Percentiles rank a stretch among this genome's conserved stretches.
Conservation (phyloP, 805 yeast genomes). For the Kurtzmaniella cleridarum region DNA sequence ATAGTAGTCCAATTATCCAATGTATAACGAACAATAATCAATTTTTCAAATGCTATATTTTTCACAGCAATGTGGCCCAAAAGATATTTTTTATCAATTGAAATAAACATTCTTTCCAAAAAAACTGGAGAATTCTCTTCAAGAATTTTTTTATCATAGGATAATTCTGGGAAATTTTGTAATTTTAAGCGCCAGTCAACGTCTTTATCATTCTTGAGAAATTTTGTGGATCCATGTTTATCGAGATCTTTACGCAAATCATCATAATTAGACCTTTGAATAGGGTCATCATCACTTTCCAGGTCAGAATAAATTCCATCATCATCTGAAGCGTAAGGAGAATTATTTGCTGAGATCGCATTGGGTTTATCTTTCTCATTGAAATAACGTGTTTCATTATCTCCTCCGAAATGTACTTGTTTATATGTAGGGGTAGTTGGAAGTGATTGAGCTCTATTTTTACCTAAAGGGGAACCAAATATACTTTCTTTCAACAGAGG, state of each 20-base stretch:
- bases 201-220: not conserved
- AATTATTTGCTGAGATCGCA: slow-evolving; percentile 63
- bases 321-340: slow-evolving; percentile 36
- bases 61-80: slow-evolving; percentile 75
- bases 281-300: slow-evolving; percentile 6
- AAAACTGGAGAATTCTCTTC: slow-evolving; percentile 42
- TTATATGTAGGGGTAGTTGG: slow-evolving; percentile 54
- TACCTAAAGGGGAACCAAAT: slow-evolving; percentile 24
- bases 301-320: slow-evolving; percentile 8
- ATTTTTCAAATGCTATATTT: slow-evolving; percentile 65
- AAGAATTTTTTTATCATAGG: slow-evolving; percentile 41
- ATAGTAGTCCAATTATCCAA: slow-evolving; percentile 75
- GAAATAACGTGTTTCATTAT: slow-evolving; percentile 66
- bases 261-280: slow-evolving; percentile 14
- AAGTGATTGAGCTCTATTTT: slow-evolving; percentile 28
- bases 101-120: slow-evolving; percentile 58
- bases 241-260: slow-evolving; percentile 1
- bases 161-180: slow-evolving; percentile 38
- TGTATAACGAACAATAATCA: slow-evolving; percentile 67
- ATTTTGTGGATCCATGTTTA: slow-evolving; percentile 1
- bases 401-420: slow-evolving; percentile 77
- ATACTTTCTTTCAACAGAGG: slow-evolving; percentile 56
- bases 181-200: slow-evolving; percentile 42
- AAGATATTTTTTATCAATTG: slow-evolving; percentile 52
- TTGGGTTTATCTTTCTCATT: slow-evolving; percentile 69